A percentile compares a stretch with the other conserved stretches of the same genome.
Evolutionary conservation across 2,329 filamentous ascomycete species (phyloP).

Genomic region (Penicillium fuscoglaucum): DNA sequence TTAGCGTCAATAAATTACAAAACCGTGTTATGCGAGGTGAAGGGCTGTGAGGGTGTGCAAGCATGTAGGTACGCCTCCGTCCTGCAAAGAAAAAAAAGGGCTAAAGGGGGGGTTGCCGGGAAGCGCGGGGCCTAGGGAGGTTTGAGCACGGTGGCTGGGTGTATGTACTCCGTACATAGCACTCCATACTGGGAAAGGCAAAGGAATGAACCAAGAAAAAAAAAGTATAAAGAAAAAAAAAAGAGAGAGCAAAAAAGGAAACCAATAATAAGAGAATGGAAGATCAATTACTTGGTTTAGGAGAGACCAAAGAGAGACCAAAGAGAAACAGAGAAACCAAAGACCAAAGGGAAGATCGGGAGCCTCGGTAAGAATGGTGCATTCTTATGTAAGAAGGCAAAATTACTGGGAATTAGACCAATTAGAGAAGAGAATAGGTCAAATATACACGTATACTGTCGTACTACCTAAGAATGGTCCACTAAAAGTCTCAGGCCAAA

Average conservation of each 20-base stretch:
- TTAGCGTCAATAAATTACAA: constrained; percentile 22
- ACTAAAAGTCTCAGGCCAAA: constrained; percentile 6
- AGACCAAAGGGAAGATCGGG: constrained; percentile 10
- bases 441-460: not conserved
- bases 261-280: constrained; percentile 8
- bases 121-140: constrained; percentile 16
- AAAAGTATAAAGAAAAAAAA: not conserved
- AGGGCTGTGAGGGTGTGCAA: constrained; percentile 17
- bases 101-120: constrained; percentile 21
- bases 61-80: constrained; percentile 25
- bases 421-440: not conserved
- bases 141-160: constrained; percentile 34
- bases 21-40: constrained; percentile 15
- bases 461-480: not conserved
- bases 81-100: constrained; percentile 20
- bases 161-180: not conserved
- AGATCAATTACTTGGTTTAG: constrained; percentile 22
- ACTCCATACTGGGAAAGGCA: constrained; percentile 23
- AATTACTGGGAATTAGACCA: not conserved
- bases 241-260: not conserved
- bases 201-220: constrained; percentile 31
- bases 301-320: not conserved
- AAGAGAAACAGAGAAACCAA: not conserved
- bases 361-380: constrained; percentile 22
- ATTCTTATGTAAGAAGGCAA: constrained; percentile 16